Evolutionary conservation across 2,329 filamentous ascomycete species (phyloP), one percentile per base, ranked within the genome.

Genomic region (Cytospora chrysosperma): DNA sequence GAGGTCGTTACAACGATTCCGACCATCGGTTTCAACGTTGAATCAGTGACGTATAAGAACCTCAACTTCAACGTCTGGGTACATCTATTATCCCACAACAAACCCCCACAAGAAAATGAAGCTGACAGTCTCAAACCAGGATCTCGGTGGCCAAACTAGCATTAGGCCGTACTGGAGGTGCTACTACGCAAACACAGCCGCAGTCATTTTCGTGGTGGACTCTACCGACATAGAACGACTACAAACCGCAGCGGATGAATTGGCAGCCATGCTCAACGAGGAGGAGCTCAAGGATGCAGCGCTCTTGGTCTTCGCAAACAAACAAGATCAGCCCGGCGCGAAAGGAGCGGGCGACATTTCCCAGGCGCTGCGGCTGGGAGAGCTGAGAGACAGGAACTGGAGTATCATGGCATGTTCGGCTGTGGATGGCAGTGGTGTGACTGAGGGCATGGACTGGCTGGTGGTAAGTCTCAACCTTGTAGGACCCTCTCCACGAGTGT

Each of bases 11-110:
- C 95, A 67, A 99, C 95, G 72, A 98, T 98, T 83, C 95, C 95
- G 24, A 99, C 95, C 61, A 98, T 99, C 76, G 95, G 95, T 66
- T 99, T 99, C 84, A 99, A 99, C 77, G 95, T 99, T 72, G 95
- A 99, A 79, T 97, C 93, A 26, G 95, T 99, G 68, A 95, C 93
- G 71, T 99, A 99, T 83, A 94, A 94, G 77, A 98, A 97, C 76
- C 85, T 99, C 67, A 97, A 97, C 77, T 96, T 99, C 77, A 98
- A 98, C 74, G 95, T 99, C 73, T 99, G 95, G 95, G 90, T 92
- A 88, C 62, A 24, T n/a, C 4, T 17, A 12, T 26, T 17, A 9
- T 28, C 21, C n/a, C 27, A n/a, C 26, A 28, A 6, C n/a, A 43
- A 28, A n/a, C 59, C 15, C 37, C 32, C 32, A 24, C n/a, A 51